Base-by-base conservation (phyloP, 2,329 filamentous ascomycete species). In the Aspergillus latus region DNA sequence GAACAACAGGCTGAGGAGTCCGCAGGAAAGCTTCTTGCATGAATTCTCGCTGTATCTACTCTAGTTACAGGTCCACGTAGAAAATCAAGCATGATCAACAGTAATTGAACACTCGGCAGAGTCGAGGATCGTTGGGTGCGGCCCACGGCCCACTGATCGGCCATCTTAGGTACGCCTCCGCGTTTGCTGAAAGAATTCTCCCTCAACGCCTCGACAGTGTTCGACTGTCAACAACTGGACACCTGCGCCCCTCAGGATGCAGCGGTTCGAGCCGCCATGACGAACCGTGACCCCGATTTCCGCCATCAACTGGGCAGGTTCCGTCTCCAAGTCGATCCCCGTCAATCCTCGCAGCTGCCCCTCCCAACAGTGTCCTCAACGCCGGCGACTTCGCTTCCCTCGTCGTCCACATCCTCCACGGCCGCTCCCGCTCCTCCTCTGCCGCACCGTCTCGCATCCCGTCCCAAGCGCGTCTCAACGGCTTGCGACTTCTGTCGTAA, bases 401-500 rank as follows among this genome's bases (percentile, higher is more conserved):
- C 55, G 13, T 42, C 47, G 7, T 29, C 36, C 11, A 16, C 55
- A 3, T 29, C 52, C 44, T 16, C 43, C 15, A 39, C 52, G 9
- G 32, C 32, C 28, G 26, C 52, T n/a, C 3, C 49, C 34, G 21
- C 49, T 11, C 21, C 34, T 9, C 39, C 55, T 26, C 58, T 50
- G 5, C 56, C 60, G 7, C 51, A 52, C 9, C 43, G 49, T 11
- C 30, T 53, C 50, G 26, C 54, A 11, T 43, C 54, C 46, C 69
- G 66, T 51, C 69, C 64, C 28, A 74, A 74, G 57, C 72, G 72
- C 34, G 72, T 74, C 13, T 74, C 72, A 28, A 74, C 71, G 1
- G 72, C 72, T 16, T 74, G 72, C 57, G 72, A 74, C 42, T 74
- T 74, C 47, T 74, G 72, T 67, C 69, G 72, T 54, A 74, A 72